phyloP scores from a whole-genome alignment of 805 yeast species.

The Barnettozyma pratensis region DNA sequence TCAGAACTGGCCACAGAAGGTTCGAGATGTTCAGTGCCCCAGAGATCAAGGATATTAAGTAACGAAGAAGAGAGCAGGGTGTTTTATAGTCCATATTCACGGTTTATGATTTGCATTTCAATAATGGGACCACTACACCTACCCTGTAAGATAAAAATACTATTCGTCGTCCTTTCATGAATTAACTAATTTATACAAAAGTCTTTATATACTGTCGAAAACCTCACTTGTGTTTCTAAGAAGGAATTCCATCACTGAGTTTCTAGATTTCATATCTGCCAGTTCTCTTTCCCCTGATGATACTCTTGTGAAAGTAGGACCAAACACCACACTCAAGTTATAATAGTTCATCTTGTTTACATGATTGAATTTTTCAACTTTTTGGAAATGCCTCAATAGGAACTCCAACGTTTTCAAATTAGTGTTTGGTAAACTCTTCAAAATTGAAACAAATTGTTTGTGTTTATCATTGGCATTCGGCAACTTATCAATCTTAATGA shows the following conservation, averaged over 20 bases:
- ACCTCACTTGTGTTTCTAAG: constrained; percentile 42
- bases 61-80: not conserved
- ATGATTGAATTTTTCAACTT: constrained; percentile 47
- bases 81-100: no score
- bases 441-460: constrained; percentile 39
- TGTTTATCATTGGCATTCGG: constrained; percentile 23
- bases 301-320: constrained; percentile 86
- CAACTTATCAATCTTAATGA: constrained; percentile 47
- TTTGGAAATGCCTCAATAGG: constrained; percentile 60
- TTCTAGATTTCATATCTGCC: constrained; percentile 75
- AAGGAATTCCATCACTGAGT: constrained; percentile 71
- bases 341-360: constrained; percentile 76
- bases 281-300: constrained; percentile 76
- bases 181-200: no score
- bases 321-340: constrained; percentile 88
- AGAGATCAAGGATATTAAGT: constrained; percentile 59
- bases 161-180: not conserved
- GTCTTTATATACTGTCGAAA: constrained; percentile 18
- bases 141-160: not conserved
- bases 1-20: constrained; percentile 69
- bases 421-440: constrained; percentile 57
- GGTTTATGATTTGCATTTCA: not conserved
- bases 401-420: constrained; percentile 53
- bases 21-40: constrained; percentile 69
- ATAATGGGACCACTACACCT: not conserved